phyloP scores from a whole-genome alignment of 23 red algal genomes.

The Agarophyton chilense region DNA sequence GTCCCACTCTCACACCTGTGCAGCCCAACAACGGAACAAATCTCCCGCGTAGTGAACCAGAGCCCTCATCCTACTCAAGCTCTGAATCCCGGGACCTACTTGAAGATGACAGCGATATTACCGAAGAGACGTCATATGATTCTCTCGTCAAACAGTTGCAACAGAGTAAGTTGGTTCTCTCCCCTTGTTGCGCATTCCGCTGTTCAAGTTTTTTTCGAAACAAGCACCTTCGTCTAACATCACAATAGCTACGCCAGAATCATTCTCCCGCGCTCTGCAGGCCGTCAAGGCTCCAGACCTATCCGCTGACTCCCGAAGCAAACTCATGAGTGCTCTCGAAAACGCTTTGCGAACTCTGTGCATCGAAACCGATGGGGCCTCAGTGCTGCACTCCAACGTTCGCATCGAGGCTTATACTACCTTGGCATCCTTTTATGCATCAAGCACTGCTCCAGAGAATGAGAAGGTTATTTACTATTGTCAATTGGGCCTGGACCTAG shows the following conservation, averaged over 20 bases:
- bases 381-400: not conserved
- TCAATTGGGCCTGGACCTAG: not conserved
- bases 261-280: not conserved
- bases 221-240: not conserved
- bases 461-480: not conserved
- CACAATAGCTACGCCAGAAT: not conserved
- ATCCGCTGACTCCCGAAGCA: not conserved
- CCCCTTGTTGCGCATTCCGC: not conserved
- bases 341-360: not conserved
- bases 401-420: not conserved
- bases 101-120: constrained; percentile 13
- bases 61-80: not conserved
- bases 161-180: not conserved
- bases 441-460: not conserved
- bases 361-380: not conserved
- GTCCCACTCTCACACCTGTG: not conserved
- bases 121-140: not conserved
- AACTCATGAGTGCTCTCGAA: not conserved
- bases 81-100: not conserved
- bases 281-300: not conserved
- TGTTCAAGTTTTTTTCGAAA: not conserved
- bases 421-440: not conserved
- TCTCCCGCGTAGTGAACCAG: not conserved
- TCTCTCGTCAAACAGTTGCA: not conserved
- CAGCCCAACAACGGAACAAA: not conserved